Conservation (phyloP, 495 filamentous ascomycete species). For the Trichoderma gamsii region DNA sequence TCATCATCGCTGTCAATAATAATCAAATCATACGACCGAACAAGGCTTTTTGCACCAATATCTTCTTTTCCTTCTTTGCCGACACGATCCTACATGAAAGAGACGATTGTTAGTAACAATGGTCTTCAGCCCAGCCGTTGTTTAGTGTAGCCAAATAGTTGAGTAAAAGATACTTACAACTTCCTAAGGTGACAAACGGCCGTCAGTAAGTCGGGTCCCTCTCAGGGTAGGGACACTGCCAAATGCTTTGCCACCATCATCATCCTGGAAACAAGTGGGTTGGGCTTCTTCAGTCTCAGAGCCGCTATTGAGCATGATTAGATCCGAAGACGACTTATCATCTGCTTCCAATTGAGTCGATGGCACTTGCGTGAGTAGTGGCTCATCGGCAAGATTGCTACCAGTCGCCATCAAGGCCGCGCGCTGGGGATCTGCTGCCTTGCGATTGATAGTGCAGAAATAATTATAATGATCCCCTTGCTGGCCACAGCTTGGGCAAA, state of each 20-base stretch:
- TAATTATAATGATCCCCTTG: not conserved
- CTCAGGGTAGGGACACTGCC: not conserved
- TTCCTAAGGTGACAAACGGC: constrained; percentile 12
- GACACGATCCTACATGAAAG: not conserved
- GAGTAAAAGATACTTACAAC: not conserved
- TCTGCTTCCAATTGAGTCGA: not conserved
- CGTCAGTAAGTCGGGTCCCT: not conserved
- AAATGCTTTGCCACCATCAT: not conserved
- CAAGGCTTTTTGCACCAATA: not conserved
- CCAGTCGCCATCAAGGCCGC: not conserved
- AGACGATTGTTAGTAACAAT: not conserved
- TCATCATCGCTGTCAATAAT: not conserved
- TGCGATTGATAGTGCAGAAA: not conserved
- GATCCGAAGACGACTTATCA: not conserved
- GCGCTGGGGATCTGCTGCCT: not conserved
- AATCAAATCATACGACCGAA: not conserved
- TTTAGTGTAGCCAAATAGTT: not conserved
- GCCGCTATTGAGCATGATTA: not conserved
- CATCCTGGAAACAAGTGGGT: not conserved
- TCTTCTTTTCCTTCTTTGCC: not conserved
- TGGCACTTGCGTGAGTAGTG: not conserved
- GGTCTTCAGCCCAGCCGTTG: not conserved
- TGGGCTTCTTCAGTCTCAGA: not conserved
- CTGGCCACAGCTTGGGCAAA: not conserved
- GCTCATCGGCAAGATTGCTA: not conserved